Evolutionary conservation across 306 rosid species (phyloP).

Genomic region (Begonia masoniana): DNA sequence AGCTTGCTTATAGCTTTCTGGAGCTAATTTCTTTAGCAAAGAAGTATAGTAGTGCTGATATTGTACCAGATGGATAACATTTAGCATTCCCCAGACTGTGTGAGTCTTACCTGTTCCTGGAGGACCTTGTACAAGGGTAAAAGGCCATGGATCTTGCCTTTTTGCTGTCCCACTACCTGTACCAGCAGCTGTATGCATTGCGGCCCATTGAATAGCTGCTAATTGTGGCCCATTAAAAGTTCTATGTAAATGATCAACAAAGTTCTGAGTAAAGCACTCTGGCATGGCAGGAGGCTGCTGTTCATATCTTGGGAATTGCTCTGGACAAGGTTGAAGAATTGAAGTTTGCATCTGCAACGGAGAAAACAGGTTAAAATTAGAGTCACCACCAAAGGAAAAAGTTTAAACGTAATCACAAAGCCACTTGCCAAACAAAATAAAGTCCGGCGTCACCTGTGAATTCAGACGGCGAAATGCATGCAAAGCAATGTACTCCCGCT

Average conservation of each 20-base stretch:
- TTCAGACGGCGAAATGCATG: slow-evolving; percentile 98
- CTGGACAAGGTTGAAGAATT: slow-evolving; percentile 90
- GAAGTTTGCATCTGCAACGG: slow-evolving; percentile 77
- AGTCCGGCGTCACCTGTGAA: slow-evolving; percentile 45
- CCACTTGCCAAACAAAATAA: slow-evolving; percentile 3
- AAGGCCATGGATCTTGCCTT: slow-evolving; percentile 99
- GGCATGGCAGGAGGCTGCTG: slow-evolving; percentile 93
- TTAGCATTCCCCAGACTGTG: slow-evolving; percentile 99
- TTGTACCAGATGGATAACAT: slow-evolving; percentile 96
- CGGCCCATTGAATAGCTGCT: slow-evolving; percentile 99
- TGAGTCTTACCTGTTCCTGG: slow-evolving; percentile 99
- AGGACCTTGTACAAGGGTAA: slow-evolving; percentile 98
- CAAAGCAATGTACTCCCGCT: slow-evolving; percentile 83
- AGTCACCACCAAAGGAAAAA: not conserved
- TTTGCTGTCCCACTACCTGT: slow-evolving; percentile 66
- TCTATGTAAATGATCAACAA: slow-evolving; percentile 70
- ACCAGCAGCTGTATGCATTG: slow-evolving; percentile 97
- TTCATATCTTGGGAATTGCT: slow-evolving; percentile 93
- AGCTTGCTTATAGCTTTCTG: slow-evolving; percentile 95
- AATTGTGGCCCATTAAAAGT: slow-evolving; percentile 92
- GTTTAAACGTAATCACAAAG: not conserved
- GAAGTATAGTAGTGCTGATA: slow-evolving; percentile 96
- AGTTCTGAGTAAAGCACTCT: slow-evolving; percentile 84
- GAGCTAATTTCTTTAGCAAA: slow-evolving; percentile 90
- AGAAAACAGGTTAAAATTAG: slow-evolving; percentile 15